A percentile compares a stretch with the other conserved stretches of the same genome.
phyloP scores from a whole-genome alignment of 2,329 filamentous ascomycete species.

The Sclerotinia borealis region DNA sequence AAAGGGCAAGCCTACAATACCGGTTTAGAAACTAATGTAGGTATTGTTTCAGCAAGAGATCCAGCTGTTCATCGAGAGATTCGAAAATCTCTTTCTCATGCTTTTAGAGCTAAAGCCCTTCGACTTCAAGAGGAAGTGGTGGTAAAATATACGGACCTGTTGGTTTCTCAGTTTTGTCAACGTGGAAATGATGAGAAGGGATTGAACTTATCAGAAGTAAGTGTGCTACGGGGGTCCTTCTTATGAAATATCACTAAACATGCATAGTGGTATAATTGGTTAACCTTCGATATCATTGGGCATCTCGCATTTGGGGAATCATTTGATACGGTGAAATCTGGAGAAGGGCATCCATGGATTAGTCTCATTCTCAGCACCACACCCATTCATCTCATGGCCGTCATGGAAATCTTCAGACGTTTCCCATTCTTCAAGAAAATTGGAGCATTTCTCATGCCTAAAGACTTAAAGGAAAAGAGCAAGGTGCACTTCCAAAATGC shows the following conservation, averaged over 20 bases:
- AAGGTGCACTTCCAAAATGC: background rate
- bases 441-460: background rate
- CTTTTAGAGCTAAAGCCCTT: slow-evolving; percentile 31
- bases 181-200: background rate
- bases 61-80: slow-evolving; percentile 13
- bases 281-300: slow-evolving; percentile 20
- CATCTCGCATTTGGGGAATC: slow-evolving; percentile 19
- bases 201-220: slow-evolving; percentile 1
- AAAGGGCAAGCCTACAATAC: slow-evolving; percentile 5
- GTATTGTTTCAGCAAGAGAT: slow-evolving; percentile 12
- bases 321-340: slow-evolving; percentile 13
- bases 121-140: slow-evolving; percentile 30
- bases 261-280: slow-evolving; percentile 17
- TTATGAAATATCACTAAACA: background rate
- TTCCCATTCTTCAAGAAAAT: background rate
- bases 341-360: slow-evolving; percentile 10
- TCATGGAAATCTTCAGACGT: background rate
- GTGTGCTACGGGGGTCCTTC: background rate
- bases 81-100: slow-evolving; percentile 22
- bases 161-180: background rate
- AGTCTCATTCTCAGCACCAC: background rate
- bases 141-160: slow-evolving; percentile 11
- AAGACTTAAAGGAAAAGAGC: slow-evolving; percentile 1
- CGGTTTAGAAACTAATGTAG: background rate
- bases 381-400: background rate